Conservation (phyloP, 148 eudicot species). For the Hydrangea macrophylla region DNA sequence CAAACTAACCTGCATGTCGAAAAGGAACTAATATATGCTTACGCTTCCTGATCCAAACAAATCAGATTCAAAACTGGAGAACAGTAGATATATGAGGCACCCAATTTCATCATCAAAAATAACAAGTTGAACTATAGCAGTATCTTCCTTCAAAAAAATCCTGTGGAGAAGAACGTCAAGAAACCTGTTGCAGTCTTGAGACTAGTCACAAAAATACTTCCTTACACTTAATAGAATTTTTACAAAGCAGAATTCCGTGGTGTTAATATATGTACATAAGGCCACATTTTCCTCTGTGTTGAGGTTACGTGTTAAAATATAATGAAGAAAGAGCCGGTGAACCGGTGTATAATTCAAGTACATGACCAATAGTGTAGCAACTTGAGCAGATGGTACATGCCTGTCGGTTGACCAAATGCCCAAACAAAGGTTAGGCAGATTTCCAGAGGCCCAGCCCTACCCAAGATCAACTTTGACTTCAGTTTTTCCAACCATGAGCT, state of each 20-base stretch:
- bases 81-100: slow-evolving; percentile 91
- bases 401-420: too few species aligned
- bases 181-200: slow-evolving; percentile 68
- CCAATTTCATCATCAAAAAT: slow-evolving; percentile 84
- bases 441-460: too few species aligned
- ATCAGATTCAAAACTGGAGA: slow-evolving; percentile 81
- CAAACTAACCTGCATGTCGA: slow-evolving; percentile 63
- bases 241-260: slow-evolving; percentile 24
- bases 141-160: slow-evolving; percentile 87
- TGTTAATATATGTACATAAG: too few species aligned
- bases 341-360: too few species aligned
- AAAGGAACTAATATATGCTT: slow-evolving; percentile 45
- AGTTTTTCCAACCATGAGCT: too few species aligned
- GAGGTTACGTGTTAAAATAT: neutral
- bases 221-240: slow-evolving; percentile 17
- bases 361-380: too few species aligned
- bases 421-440: too few species aligned
- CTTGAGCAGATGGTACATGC: too few species aligned
- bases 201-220: slow-evolving; percentile 46
- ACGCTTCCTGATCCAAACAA: slow-evolving; percentile 97
- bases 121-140: slow-evolving; percentile 88
- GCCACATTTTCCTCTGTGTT: neutral
- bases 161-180: slow-evolving; percentile 91
- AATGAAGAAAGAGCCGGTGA: neutral
- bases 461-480: too few species aligned